Evolutionary conservation across 1,284 basidiomycete genomes (phyloP).

Genomic region (Ganoderma lingzhi): DNA sequence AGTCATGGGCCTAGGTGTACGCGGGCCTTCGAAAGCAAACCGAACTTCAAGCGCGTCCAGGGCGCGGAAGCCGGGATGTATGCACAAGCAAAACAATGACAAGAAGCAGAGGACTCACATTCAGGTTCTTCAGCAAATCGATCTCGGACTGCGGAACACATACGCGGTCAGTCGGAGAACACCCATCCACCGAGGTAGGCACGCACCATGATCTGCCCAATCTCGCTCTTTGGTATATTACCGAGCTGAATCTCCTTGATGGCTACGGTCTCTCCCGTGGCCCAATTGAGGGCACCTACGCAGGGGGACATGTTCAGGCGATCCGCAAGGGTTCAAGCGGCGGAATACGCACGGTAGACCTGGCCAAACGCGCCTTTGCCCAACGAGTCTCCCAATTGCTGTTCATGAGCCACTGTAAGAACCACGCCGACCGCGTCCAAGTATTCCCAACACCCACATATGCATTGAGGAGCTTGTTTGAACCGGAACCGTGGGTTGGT

Average conservation of each 20-base stretch:
- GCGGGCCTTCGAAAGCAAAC: not conserved
- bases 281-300: conserved; percentile 92
- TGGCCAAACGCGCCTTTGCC: conserved; percentile 96
- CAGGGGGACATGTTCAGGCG: conserved; percentile 10
- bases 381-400: conserved; percentile 95
- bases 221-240: conserved; percentile 92
- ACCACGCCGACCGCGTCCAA: not conserved
- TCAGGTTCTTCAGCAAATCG: conserved; percentile 95
- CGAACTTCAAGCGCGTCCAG: not conserved
- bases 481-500: conserved; percentile 35
- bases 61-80: too few relatives aligned
- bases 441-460: conserved; percentile 39
- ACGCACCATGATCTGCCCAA: conserved; percentile 94
- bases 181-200: conserved; percentile 6
- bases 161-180: conserved; percentile 11
- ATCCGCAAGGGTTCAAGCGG: conserved; percentile 3
- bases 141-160: conserved; percentile 83
- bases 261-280: conserved; percentile 95
- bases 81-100: not conserved
- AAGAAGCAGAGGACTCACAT: conserved; percentile 54
- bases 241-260: conserved; percentile 95
- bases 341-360: conserved; percentile 80
- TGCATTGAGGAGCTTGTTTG: conserved; percentile 47
- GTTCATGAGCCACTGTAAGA: conserved; percentile 10
- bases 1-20: not conserved